Evolutionary conservation across 805 yeast genomes (phyloP), one percentile per base, ranked within the genome.

Genomic region (Candida arabinofermentans): DNA sequence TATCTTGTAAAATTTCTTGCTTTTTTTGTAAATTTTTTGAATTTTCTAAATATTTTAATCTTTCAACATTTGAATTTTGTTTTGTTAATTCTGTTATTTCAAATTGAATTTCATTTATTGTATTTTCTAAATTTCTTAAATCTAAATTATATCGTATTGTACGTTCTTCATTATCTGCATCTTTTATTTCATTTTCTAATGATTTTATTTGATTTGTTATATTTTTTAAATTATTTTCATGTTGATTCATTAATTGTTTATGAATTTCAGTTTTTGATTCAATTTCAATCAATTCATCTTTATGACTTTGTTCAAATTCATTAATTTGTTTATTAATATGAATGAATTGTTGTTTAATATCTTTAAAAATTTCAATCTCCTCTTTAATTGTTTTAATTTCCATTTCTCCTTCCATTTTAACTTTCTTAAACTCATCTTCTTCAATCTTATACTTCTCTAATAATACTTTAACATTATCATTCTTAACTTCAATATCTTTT

Each of bases 141-240:
- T 46, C 75, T 65, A 40, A 56, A 47, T 38, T 67, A 62, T 31
- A 75, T 50, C 50, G 66, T 44, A 87, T 64, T 42, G 78, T 79
- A 24, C 87, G 74, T 50, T 83, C 81, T 37, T 79, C 75, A 39
- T 72, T 75, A 24, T 73, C 72, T 1, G 85, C 74, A 47, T 85
- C 83, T n/a, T 44, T 46, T 42, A 31, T 48, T 41, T 72, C 71
- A 8, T 75, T 58, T 59, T 83, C 87, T 37, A 83, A 65, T 47
- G 75, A 78, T 79, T 83, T 77, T 51, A 78, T 75, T 22, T 71
- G 63, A 49, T 79, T 43, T 10, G 58, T 63, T 1, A 59, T 38
- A 1, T 49, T 41, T 2, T 58, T 50, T 2, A 69, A 56, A 18
- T 59, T 50, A 2, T 39, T 37, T 34, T 70, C 72, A 1, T 67